Evolutionary conservation across 1,139 yeast genomes (phyloP).

Genomic region (Blastobotrys buckinghamii): DNA sequence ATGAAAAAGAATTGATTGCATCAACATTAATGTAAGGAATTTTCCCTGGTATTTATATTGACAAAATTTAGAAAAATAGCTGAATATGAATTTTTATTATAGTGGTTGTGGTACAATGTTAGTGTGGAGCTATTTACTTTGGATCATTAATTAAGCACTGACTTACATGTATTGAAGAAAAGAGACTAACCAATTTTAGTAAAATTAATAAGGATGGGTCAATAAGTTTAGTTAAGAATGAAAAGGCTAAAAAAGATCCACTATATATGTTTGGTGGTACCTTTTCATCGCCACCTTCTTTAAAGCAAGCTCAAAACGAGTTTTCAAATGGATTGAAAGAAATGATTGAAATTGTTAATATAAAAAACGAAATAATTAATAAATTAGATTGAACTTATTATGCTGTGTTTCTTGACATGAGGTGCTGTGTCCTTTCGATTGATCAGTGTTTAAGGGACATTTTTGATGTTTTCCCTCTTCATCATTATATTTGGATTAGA

Average conservation of each 20-base stretch:
- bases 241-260: slow-evolving; percentile 34
- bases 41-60: background rate
- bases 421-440: too few species aligned
- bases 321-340: slow-evolving; percentile 35
- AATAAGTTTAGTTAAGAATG: background rate
- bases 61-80: background rate
- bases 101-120: too few species aligned
- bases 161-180: too few species aligned
- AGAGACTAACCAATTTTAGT: background rate
- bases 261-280: slow-evolving; percentile 43
- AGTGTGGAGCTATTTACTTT: too few species aligned
- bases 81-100: too few species aligned
- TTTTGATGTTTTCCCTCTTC: too few species aligned
- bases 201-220: background rate
- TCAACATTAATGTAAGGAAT: too few species aligned
- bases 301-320: slow-evolving; percentile 38
- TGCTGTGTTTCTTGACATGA: too few species aligned
- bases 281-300: slow-evolving; percentile 41
- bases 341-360: slow-evolving; percentile 32
- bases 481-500: too few species aligned
- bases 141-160: too few species aligned
- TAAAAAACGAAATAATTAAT: background rate
- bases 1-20: slow-evolving; percentile 26
- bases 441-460: too few species aligned
- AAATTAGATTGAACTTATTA: too few species aligned